phyloP scores from a whole-genome alignment of 2,329 filamentous ascomycete genomes.

The Dactylellina cionopaga region DNA sequence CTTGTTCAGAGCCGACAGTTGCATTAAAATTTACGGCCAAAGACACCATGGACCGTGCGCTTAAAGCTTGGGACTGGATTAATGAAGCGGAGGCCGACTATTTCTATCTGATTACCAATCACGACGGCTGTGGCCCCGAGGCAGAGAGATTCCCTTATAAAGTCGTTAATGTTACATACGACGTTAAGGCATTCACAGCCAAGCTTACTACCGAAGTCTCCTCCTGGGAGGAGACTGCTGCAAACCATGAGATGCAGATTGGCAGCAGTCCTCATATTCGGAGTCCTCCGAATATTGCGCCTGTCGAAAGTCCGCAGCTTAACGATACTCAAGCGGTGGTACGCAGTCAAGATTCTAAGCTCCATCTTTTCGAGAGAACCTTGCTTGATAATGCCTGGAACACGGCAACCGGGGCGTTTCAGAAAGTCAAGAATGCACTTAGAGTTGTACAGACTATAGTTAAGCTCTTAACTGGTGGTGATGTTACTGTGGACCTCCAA shows the following conservation, averaged over 20 bases:
- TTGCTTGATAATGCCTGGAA: background rate
- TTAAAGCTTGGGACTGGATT: slow-evolving; percentile 58
- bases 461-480: background rate
- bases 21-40: slow-evolving; percentile 57
- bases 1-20: slow-evolving; percentile 56
- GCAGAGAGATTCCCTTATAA: slow-evolving; percentile 58
- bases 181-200: slow-evolving; percentile 11
- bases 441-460: background rate
- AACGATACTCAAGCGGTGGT: background rate
- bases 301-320: background rate
- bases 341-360: background rate
- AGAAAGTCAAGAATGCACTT: background rate
- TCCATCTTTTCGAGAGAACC: background rate
- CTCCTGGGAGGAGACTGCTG: slow-evolving; percentile 23
- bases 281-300: background rate
- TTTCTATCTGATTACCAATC: slow-evolving; percentile 59
- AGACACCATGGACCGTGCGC: slow-evolving; percentile 57
- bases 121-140: slow-evolving; percentile 58
- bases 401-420: background rate
- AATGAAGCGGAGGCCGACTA: slow-evolving; percentile 57
- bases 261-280: background rate
- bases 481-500: background rate
- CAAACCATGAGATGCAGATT: slow-evolving; percentile 10
- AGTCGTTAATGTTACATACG: slow-evolving; percentile 34
- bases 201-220: slow-evolving; percentile 5